Evolutionary conservation across 2,329 filamentous ascomycete species (phyloP), one percentile per base, ranked within the genome.

Genomic region (Aspergillus fijiensis): DNA sequence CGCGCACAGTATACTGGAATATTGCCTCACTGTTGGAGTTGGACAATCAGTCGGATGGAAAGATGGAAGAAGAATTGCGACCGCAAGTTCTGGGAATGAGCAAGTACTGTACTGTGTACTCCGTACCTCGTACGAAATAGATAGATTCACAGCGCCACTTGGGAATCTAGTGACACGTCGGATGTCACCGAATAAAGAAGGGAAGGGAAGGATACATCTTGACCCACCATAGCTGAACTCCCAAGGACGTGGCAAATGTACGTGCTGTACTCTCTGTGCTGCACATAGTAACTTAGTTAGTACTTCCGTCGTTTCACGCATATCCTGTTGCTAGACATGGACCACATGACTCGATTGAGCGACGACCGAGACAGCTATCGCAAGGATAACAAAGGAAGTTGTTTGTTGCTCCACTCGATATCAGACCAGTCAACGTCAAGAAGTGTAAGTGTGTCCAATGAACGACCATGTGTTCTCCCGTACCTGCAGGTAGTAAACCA

Each of bases 111-210:
- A 33, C 31, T 16, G 27, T 29, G 27, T 29, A 29, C 27, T 2
- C 27, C 7, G 27, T 9, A 29, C 27, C 27, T 7, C 27, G 27
- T 29, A 7, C 27, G 27, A 29, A 29, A 9, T 29, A 29, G 27
- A 29, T 35, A 16, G 9, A 33, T 19, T 42, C 23, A 48, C 27
- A 16, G 19, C 48, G 23, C n/a, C 42, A 55, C 31, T 49, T 19
- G 45, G 53, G 42, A 9, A 39, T 7, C 19, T n/a, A 53, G 12
- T 55, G 60, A 64, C 55, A 58, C 59, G 56, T 63, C 55, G 60
- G 59, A 56, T 63, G 55, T 63, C 55, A 60, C 50, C 25, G 55
- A 45, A 35, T 25, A 49, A 19, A 42, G 39, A 42, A 39, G 31
- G 49, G 55, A 45, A 56, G 55, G 23, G 33, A 53, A 45, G 25